Evolutionary conservation across 192 early-diverging fungal genomes (phyloP).

Genomic region (Coemansia sp.): DNA sequence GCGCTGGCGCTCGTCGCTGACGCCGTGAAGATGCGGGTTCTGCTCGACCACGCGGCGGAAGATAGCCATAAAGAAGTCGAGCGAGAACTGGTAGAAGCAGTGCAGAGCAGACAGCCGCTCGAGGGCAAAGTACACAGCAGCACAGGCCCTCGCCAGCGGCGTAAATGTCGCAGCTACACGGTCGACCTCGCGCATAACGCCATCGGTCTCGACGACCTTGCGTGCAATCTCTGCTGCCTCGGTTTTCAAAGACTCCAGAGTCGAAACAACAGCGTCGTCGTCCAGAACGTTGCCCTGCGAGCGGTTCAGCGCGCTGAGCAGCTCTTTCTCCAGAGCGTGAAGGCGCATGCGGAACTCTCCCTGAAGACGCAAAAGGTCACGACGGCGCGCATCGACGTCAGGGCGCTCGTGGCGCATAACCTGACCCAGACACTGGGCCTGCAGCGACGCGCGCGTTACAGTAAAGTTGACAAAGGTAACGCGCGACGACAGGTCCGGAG

Average conservation of each 20-base stretch:
- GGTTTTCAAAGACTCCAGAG: slow-evolving; percentile 92
- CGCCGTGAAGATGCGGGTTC: slow-evolving; percentile 65
- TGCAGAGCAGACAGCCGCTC: slow-evolving; percentile 88
- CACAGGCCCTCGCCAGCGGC: slow-evolving; percentile 87
- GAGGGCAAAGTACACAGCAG: slow-evolving; percentile 95
- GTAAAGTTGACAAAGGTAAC: slow-evolving; percentile 99
- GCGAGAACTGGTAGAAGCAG: slow-evolving; percentile 98
- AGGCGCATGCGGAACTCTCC: slow-evolving; percentile 95
- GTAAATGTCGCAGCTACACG: slow-evolving; percentile 86
- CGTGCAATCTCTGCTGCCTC: slow-evolving; percentile 93
- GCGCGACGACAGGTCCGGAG: slow-evolving; percentile 95
- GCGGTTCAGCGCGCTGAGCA: slow-evolving; percentile 91
- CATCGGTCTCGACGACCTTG: slow-evolving; percentile 93
- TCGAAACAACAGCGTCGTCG: slow-evolving; percentile 92
- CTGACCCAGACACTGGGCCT: slow-evolving; percentile 96
- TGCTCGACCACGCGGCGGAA: slow-evolving; percentile 84
- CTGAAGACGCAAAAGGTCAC: slow-evolving; percentile 90
- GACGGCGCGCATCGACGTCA: slow-evolving; percentile 91
- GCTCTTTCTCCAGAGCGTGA: slow-evolving; percentile 88
- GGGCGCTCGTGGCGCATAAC: slow-evolving; percentile 94
- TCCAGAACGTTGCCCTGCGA: slow-evolving; percentile 97
- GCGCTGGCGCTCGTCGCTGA: slow-evolving; percentile 70
- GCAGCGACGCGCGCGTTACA: slow-evolving; percentile 91
- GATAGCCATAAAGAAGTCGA: slow-evolving; percentile 93
- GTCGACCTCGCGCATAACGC: slow-evolving; percentile 94